Base-by-base conservation (phyloP, 2,329 filamentous ascomycete species). In the Arthrinium phaeospermum region DNA sequence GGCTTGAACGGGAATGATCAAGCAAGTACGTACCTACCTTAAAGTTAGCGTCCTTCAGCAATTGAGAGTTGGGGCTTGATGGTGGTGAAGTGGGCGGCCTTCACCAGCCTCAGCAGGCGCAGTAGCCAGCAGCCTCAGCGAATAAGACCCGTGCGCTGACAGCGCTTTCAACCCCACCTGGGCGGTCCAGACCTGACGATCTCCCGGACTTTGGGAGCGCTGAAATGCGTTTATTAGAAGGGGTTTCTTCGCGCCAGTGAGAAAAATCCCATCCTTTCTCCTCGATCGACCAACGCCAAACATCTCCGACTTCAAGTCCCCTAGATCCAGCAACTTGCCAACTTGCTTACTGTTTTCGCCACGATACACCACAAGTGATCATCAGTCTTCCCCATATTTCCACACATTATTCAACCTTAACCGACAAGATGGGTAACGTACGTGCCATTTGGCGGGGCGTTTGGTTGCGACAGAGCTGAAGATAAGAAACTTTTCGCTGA, bases 391-490 rank as follows among this genome's bases (percentile, higher is more conserved):
- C 10, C 57, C 57, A 64, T 64, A 64, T 64, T 24, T 64, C 57
- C 57, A 64, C 34, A 64, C 30, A 12, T 27, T 13, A 47, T 19
- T 47, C 44, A 47, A 24, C 64, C 22, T 46, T 16, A 68, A 45
- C 64, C 47, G 53, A 47, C 75, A 75, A 73, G 69, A 78, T 78
- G 77, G 77, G 77, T 71, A 77, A 78, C 76, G 77, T 78, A 74
- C 72, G 76, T 78, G 37, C 30, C 27, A 19, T 61, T 37, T 68
- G 67, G 57, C 57, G 57, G 53, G 57, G 57, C 57, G 41, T 41
- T 37, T n/a, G 30, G 14, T 64, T 64, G 57, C 57, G 57, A 41
- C 57, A 64, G 13, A 64, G 34, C 30, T 64, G 57, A 64, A n/a
- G 34, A 64, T 64, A 10, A 34, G 30, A n/a, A 41, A 41, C 57